Percentiles rank a stretch among this genome's conserved stretches.
phyloP scores from a whole-genome alignment of 1,284 basidiomycete genomes.

The Ceratobasidium sp. region DNA sequence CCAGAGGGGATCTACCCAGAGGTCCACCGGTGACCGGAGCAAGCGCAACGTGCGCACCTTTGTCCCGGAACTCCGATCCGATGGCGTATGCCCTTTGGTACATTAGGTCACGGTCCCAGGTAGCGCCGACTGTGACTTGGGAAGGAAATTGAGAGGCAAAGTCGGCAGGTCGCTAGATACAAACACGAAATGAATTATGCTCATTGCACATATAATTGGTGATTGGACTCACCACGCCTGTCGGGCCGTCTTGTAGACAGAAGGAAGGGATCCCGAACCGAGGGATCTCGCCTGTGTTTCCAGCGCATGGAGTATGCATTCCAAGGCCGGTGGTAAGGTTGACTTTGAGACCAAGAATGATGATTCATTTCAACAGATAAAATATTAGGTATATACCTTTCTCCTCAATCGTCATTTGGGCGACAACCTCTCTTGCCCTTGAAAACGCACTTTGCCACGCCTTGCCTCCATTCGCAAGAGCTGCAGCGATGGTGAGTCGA shows the following conservation, averaged over 20 bases:
- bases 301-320: constrained; percentile 47
- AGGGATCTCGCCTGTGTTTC: constrained; percentile 50
- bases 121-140: constrained; percentile 66
- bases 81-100: constrained; percentile 43
- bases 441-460: constrained; percentile 33
- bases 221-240: constrained; percentile 56
- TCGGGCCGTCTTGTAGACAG: constrained; percentile 70
- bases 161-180: constrained; percentile 56
- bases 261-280: constrained; percentile 64
- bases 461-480: constrained; percentile 19
- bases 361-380: background rate
- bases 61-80: constrained; percentile 46
- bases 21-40: constrained; percentile 38
- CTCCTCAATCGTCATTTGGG: constrained; percentile 39
- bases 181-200: constrained; percentile 64
- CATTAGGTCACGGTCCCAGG: constrained; percentile 50
- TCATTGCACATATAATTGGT: background rate
- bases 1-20: constrained; percentile 50
- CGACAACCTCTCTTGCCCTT: constrained; percentile 26
- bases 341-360: background rate
- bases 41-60: constrained; percentile 46
- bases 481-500: background rate
- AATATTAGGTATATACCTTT: constrained; percentile 1
- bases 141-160: constrained; percentile 34
- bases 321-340: constrained; percentile 37